Percentiles rank a stretch among this genome's conserved stretches.
Evolutionary conservation across 768 basidiomycete species (phyloP).

Genomic region (Saitozyma sp.): DNA sequence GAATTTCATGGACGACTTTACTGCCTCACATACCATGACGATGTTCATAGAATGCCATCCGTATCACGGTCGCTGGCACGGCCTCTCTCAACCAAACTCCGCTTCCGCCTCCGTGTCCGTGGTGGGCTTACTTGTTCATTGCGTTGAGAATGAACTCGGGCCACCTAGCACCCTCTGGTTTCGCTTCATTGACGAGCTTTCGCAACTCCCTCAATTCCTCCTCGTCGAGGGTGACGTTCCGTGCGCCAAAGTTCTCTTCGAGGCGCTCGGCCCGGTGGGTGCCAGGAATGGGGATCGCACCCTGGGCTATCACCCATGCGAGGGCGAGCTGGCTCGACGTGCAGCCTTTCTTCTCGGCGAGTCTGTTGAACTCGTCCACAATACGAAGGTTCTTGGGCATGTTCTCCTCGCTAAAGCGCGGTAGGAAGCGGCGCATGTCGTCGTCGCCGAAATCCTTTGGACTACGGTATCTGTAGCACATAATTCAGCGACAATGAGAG

Average conservation of each 20-base stretch:
- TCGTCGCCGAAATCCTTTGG: slow-evolving; percentile 29
- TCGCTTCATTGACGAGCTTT: slow-evolving; percentile 45
- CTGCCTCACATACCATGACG: too few relatives aligned
- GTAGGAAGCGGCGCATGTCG: slow-evolving; percentile 46
- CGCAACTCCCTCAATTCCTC: slow-evolving; percentile 45
- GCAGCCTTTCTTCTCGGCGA: slow-evolving; percentile 50
- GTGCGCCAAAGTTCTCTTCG: slow-evolving; percentile 45
- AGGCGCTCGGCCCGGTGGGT: slow-evolving; percentile 35
- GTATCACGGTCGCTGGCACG: too few relatives aligned
- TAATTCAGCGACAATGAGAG: slow-evolving; percentile 13
- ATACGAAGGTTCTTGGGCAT: slow-evolving; percentile 52
- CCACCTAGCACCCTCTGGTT: slow-evolving; percentile 21
- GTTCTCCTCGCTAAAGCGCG: slow-evolving; percentile 52
- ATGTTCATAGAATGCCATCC: too few relatives aligned
- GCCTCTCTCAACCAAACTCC: too few relatives aligned
- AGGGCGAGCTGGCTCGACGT: slow-evolving; percentile 53
- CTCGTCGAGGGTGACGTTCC: slow-evolving; percentile 33
- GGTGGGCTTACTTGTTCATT: too few relatives aligned
- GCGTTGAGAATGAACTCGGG: too few relatives aligned
- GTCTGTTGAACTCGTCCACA: slow-evolving; percentile 49
- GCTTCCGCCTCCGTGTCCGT: too few relatives aligned
- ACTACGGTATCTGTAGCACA: too few relatives aligned
- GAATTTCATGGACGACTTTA: too few relatives aligned
- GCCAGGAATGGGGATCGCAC: slow-evolving; percentile 49
- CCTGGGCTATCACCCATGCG: slow-evolving; percentile 52